These are phyloP conservation scores for Emydomyces testavorans DNA, from an alignment of 2,329 filamentous ascomycete genomes.

Conservation along the genomic window DNA sequence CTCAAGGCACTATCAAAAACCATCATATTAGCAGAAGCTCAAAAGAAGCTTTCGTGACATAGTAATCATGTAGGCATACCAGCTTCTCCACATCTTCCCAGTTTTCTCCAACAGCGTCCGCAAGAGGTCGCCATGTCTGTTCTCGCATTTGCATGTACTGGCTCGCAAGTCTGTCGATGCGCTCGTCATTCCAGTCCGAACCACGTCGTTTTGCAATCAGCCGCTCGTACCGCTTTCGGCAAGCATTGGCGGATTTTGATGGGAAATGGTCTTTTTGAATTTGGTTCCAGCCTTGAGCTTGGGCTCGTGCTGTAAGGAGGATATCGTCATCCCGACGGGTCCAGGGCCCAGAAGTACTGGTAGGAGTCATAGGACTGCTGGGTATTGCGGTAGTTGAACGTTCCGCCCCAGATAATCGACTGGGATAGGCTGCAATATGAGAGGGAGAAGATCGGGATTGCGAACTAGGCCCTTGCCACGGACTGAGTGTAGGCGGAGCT, in stretches of 20 bases:
- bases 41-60: background rate
- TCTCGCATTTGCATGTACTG: constrained; percentile 70
- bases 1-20: constrained; percentile 19
- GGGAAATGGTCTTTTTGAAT: constrained; percentile 69
- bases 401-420: constrained; percentile 3
- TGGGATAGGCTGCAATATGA: constrained; percentile 16
- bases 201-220: constrained; percentile 61
- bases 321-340: constrained; percentile 61
- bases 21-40: background rate
- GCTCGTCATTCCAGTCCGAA: constrained; percentile 63
- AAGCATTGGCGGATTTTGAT: constrained; percentile 66
- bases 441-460: constrained; percentile 2
- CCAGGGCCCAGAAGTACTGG: constrained; percentile 48
- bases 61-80: constrained; percentile 43
- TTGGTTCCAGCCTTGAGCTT: constrained; percentile 71
- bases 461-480: constrained; percentile 10
- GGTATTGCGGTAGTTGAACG: constrained; percentile 8
- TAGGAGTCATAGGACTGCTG: constrained; percentile 9
- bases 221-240: constrained; percentile 77
- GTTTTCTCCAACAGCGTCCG: constrained; percentile 46
- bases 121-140: constrained; percentile 70
- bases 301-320: constrained; percentile 58
- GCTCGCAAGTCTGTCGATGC: constrained; percentile 60
- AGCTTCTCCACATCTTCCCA: constrained; percentile 66
- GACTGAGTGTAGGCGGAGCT: constrained; percentile 5